Conservation (phyloP, 495 filamentous ascomycete species). For the Xylaria venustula region DNA sequence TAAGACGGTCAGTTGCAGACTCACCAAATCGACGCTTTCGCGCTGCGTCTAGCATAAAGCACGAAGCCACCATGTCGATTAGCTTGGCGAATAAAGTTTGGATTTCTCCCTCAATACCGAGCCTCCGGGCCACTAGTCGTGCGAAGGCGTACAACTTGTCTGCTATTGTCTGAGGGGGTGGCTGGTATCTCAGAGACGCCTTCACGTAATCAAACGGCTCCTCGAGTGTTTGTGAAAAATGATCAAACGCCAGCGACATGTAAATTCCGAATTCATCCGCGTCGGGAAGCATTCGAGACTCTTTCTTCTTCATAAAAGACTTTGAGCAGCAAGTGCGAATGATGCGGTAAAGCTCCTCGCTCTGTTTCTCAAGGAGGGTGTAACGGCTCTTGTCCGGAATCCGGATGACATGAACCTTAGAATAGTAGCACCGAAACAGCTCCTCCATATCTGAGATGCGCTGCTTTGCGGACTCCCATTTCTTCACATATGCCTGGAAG, state of each 20-base stretch:
- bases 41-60: slow-evolving; percentile 28
- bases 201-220: slow-evolving; percentile 43
- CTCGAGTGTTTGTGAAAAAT: slow-evolving; percentile 32
- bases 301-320: slow-evolving; percentile 20
- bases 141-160: slow-evolving; percentile 34
- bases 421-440: slow-evolving; percentile 37
- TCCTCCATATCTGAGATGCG: slow-evolving; percentile 29
- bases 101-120: slow-evolving; percentile 3
- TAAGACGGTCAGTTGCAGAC: not conserved
- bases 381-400: slow-evolving; percentile 19
- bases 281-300: slow-evolving; percentile 30
- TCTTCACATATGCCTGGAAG: slow-evolving; percentile 14
- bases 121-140: slow-evolving; percentile 9
- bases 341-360: slow-evolving; percentile 18
- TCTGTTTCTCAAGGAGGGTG: slow-evolving; percentile 19
- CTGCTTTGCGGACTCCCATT: slow-evolving; percentile 9
- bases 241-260: slow-evolving; percentile 36
- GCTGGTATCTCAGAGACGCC: slow-evolving; percentile 32
- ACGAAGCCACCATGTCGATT: slow-evolving; percentile 32
- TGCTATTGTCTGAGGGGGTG: slow-evolving; percentile 37
- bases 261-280: slow-evolving; percentile 35
- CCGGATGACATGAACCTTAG: slow-evolving; percentile 20
- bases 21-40: slow-evolving; percentile 17
- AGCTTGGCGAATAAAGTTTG: slow-evolving; percentile 26
- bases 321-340: slow-evolving; percentile 9